Evolutionary conservation across 1,284 basidiomycete genomes (phyloP), one percentile per base, ranked within the genome.

Genomic region (Laetiporus sulphureus): DNA sequence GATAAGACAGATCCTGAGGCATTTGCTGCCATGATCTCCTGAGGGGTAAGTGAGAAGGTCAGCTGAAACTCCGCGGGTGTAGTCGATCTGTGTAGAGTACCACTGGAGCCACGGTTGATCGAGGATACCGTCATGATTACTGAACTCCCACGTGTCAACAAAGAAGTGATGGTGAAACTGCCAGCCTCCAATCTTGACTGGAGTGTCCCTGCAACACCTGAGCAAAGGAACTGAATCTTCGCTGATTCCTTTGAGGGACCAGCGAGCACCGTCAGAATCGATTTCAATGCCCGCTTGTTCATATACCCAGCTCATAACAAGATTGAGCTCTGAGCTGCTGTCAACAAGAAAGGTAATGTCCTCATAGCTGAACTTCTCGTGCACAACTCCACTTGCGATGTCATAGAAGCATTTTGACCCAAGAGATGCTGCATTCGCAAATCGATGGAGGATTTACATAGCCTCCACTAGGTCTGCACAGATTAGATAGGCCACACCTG

Each of bases 21-120:
- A 27, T 7, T 7, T 13, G 13, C 25, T 13, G 7, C 8, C 13
- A 27, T 13, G 25, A 27, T 27, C 25, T 7, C 25, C 13, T 7
- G 7, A 8, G 8, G 7, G 8, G 13, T 8, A 27, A 8, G 25
- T 13, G 13, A 27, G 7, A 7, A 27, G 25, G 8, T 27, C 25
- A 7, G 13, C 13, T 8, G 8, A 7, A 13, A 8, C 13, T 7
- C 13, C 25, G 32, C 35, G 1, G 11, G 24, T 25, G 32, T 60
- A 63, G 19, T 52, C 32, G 21, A 63, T 49, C 1, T 31, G 19
- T 2, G 49, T 49, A 0, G 51, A 42, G 34, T 49, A 62, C 55
- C 53, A 59, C 3, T 53, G 47, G 3, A 64, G 46, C 49, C 52
- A 64, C 0, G 59, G 61, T 36, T 63, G 60, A 0, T 59, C 60